Evolutionary conservation across 306 rosid species (phyloP), one percentile per base, ranked within the genome.

Genomic region (Trifolium repens): DNA sequence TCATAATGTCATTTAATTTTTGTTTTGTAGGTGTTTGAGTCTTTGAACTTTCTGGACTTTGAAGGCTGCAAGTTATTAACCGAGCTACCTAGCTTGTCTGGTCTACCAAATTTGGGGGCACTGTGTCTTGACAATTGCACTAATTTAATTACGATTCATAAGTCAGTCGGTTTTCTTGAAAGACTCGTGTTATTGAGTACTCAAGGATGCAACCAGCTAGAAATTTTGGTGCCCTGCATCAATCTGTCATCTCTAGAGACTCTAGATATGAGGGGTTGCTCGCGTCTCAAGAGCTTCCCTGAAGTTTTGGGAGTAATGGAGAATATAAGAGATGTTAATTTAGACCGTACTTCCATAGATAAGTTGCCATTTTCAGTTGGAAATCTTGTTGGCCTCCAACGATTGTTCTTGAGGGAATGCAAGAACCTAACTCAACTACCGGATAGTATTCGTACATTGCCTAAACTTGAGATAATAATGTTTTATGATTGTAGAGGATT

Each of bases 201-300:
- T 43, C 66, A 67, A 43, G 39, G 68, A 53, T 77, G 74, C 69
- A 43, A 2, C 75, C 50, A 77, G 2, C 62, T 77, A 10, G 32
- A 12, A 16, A 13, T 15, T 43, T 59, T 67, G 35, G 57, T 6
- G 14, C 60, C n/a, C 30, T 7, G 12, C 59, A 67, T 77, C 69
- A 55, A 15, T 24, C 22, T 77, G 68, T 32, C 74, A 24, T 75
- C 66, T 39, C 66, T 75, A 15, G 79, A 65, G 71, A 65, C 5
- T 43, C 63, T 75, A 12, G 66, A 75, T 49, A 72, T 66, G 24
- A 15, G 26, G 16, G 5, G 57, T n/a, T 75, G 73, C 15, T 13
- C 46, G 8, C 4, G 19, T 65, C 79, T 75, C 43, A 4, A 22
- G 73, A 24, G 73, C 19, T 65, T 75, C 30, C 69, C 49, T 1